phyloP scores from a whole-genome alignment of 179 eudicot species.

The Camellia oleifera region DNA sequence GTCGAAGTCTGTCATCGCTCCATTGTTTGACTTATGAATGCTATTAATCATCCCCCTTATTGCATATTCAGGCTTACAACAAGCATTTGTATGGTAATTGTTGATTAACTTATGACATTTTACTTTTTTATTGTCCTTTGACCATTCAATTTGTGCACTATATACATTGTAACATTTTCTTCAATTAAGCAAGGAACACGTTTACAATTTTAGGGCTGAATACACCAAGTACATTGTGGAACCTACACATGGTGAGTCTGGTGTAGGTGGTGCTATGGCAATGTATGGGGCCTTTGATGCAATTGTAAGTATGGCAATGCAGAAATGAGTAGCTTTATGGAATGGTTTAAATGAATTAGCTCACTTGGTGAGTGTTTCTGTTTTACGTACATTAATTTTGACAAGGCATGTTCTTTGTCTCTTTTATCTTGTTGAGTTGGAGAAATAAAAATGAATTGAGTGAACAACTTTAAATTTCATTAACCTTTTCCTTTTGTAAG shows the following conservation, averaged over 20 bases:
- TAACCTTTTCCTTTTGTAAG: too few species aligned
- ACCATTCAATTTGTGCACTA: neutral
- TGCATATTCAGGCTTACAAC: slow-evolving; percentile 96
- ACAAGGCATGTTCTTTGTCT: neutral
- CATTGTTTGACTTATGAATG: slow-evolving; percentile 63
- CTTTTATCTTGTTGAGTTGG: slow-evolving; percentile 6
- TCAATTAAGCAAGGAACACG: slow-evolving; percentile 8
- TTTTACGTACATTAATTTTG: neutral
- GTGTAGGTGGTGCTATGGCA: slow-evolving; percentile 95
- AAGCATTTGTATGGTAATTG: slow-evolving; percentile 94
- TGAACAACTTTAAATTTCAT: neutral
- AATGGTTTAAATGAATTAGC: neutral
- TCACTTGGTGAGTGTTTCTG: neutral
- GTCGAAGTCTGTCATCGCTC: slow-evolving; percentile 54
- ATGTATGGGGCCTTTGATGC: slow-evolving; percentile 93
- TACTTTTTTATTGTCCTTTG: slow-evolving; percentile 1
- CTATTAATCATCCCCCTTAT: slow-evolving; percentile 83
- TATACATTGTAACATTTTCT: neutral
- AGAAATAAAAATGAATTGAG: neutral
- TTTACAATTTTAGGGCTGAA: slow-evolving; percentile 60
- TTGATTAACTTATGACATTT: neutral
- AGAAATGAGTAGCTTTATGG: neutral
- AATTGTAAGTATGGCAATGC: slow-evolving; percentile 51
- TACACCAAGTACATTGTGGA: slow-evolving; percentile 76
- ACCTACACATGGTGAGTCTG: slow-evolving; percentile 87